These are phyloP conservation scores for Oryza brachyantha DNA, from an alignment of 176 grass and related monocot species.

Conservation along the genomic window DNA sequence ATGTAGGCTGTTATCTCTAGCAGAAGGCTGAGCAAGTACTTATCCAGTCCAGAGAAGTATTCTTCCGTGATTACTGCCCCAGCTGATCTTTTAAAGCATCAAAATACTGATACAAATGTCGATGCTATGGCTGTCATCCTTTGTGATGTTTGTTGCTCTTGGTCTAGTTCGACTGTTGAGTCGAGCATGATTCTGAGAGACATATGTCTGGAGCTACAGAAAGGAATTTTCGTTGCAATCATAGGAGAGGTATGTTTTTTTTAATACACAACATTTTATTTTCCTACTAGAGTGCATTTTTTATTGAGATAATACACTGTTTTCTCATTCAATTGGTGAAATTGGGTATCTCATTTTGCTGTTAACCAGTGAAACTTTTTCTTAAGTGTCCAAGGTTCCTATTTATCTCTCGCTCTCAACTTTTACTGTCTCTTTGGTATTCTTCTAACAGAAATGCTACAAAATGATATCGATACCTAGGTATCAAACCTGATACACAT, in stretches of 20 bases:
- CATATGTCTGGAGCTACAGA: constrained; percentile 59
- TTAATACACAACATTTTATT: neutral
- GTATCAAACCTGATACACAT: no score
- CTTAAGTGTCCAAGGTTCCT: neutral
- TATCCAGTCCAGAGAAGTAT: constrained; percentile 71
- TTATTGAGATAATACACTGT: neutral
- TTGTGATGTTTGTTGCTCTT: constrained; percentile 55
- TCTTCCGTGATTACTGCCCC: neutral
- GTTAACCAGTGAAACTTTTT: neutral
- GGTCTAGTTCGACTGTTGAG: constrained; percentile 55
- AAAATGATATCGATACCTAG: no score
- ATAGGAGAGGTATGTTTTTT: constrained; percentile 73
- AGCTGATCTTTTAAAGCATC: constrained; percentile 32
- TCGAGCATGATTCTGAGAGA: constrained; percentile 49
- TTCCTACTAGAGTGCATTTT: neutral
- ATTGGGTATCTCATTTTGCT: constrained; percentile 28
- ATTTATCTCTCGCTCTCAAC: neutral
- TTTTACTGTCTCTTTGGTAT: neutral
- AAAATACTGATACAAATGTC: constrained; percentile 21
- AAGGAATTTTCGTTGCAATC: constrained; percentile 73
- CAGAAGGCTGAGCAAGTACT: constrained; percentile 70
- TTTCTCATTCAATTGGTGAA: constrained; percentile 14
- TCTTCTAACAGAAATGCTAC: no score
- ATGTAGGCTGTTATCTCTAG: constrained; percentile 85
- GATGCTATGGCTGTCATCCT: constrained; percentile 39